A percentile compares a stretch with the other conserved stretches of the same genome.
These are phyloP conservation scores for Fragilaria crotonensis DNA, from an alignment of 108 stramenopile species.

Conservation along the genomic window DNA sequence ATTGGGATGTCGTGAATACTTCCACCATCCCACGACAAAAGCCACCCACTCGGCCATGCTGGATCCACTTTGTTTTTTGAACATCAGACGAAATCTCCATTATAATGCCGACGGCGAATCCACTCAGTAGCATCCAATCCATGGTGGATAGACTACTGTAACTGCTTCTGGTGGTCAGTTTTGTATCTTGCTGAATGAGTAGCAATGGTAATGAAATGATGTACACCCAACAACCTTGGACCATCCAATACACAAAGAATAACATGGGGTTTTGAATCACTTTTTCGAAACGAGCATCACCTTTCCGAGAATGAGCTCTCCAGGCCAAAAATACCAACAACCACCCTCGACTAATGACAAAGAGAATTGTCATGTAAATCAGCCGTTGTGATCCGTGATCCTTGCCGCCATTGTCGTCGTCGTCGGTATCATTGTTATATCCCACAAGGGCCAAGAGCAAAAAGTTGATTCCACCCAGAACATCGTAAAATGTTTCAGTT, in stretches of 20 bases:
- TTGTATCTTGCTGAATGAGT: slow-evolving; percentile 18
- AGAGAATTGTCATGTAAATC: slow-evolving; percentile 32
- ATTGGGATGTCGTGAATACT: slow-evolving; percentile 57
- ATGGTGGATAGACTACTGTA: slow-evolving; percentile 18
- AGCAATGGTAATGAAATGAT: slow-evolving; percentile 46
- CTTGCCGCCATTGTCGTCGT: slow-evolving; percentile 11
- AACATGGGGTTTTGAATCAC: slow-evolving; percentile 29
- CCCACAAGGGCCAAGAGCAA: slow-evolving; percentile 25
- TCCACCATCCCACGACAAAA: slow-evolving; percentile 58
- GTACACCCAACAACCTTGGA: slow-evolving; percentile 56
- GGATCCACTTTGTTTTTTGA: slow-evolving; percentile 55
- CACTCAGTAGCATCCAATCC: slow-evolving; percentile 23
- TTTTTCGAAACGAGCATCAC: slow-evolving; percentile 63
- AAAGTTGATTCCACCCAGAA: slow-evolving; percentile 57
- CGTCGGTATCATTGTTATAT: background rate
- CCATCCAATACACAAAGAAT: slow-evolving; percentile 59
- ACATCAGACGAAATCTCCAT: slow-evolving; percentile 55
- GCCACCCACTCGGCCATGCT: slow-evolving; percentile 35
- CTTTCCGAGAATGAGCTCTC: slow-evolving; percentile 58
- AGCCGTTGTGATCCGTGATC: too few relatives aligned
- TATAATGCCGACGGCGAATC: slow-evolving; percentile 27
- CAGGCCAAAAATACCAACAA: slow-evolving; percentile 51
- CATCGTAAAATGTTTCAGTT: slow-evolving; percentile 61
- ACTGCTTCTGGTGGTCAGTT: background rate
- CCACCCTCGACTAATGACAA: slow-evolving; percentile 47